These are phyloP conservation scores for Mycena capillaripes DNA, from an alignment of 768 basidiomycete species.

Conservation along the genomic window DNA sequence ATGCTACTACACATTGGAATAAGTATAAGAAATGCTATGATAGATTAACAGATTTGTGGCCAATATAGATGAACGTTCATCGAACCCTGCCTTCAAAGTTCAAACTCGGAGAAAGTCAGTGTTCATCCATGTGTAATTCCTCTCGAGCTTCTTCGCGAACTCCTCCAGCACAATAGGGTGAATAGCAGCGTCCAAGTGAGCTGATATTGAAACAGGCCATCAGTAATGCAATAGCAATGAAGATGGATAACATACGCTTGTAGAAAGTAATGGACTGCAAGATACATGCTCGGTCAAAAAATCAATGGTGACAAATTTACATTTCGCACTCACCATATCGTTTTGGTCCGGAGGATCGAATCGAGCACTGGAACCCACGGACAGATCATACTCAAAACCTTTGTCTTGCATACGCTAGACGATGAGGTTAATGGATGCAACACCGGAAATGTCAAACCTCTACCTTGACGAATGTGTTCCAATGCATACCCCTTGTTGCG, in stretches of 20 bases:
- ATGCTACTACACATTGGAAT: too few relatives aligned
- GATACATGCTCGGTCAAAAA: slow-evolving; percentile 41
- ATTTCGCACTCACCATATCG: slow-evolving; percentile 58
- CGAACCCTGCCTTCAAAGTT: too few relatives aligned
- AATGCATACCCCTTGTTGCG: slow-evolving; percentile 74
- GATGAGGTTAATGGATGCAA: not conserved
- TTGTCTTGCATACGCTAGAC: slow-evolving; percentile 80
- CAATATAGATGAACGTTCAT: too few relatives aligned
- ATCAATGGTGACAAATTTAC: slow-evolving; percentile 51
- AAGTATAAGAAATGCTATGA: too few relatives aligned
- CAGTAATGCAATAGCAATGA: too few relatives aligned
- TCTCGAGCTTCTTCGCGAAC: slow-evolving; percentile 70
- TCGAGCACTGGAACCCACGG: slow-evolving; percentile 85
- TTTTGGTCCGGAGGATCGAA: slow-evolving; percentile 78
- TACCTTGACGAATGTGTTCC: slow-evolving; percentile 81
- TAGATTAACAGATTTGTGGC: too few relatives aligned
- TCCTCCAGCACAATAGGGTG: slow-evolving; percentile 61
- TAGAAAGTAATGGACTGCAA: slow-evolving; percentile 72
- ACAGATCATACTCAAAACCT: slow-evolving; percentile 81
- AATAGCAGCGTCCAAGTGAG: slow-evolving; percentile 81
- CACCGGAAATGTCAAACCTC: not conserved
- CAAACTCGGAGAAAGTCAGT: slow-evolving; percentile 32
- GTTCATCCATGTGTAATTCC: slow-evolving; percentile 77
- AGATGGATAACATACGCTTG: slow-evolving; percentile 66
- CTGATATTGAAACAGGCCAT: slow-evolving; percentile 51